A percentile compares a stretch with the other conserved stretches of the same genome.
Evolutionary conservation across 1,139 yeast species (phyloP).

Genomic region (Saccharomyces pastorianus): DNA sequence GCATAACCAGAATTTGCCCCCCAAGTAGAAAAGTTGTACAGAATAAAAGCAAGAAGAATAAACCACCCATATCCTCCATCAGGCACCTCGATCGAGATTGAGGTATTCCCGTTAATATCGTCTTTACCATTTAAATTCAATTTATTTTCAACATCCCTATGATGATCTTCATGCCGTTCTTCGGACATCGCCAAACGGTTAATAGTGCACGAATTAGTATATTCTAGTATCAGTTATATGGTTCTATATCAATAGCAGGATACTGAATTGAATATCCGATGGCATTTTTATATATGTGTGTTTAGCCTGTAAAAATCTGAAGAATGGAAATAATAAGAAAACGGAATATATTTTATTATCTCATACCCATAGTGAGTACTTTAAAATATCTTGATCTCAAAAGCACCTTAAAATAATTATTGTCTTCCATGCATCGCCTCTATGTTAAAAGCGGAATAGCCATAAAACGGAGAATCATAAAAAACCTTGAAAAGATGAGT

Average conservation of each 20-base stretch:
- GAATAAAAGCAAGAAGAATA: slow-evolving; percentile 45
- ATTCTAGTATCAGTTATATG: neutral
- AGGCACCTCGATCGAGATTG: slow-evolving; percentile 25
- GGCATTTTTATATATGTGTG: neutral
- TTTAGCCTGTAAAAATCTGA: neutral
- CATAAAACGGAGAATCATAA: neutral
- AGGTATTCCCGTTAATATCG: neutral
- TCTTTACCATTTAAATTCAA: neutral
- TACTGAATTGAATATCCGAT: neutral
- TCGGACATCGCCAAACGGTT: neutral
- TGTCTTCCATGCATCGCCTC: neutral
- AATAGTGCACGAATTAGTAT: neutral
- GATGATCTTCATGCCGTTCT: neutral
- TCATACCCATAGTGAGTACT: neutral
- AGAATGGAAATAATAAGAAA: neutral
- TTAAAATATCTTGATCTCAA: neutral
- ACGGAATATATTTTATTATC: neutral
- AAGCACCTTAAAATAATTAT: neutral
- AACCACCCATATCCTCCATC: slow-evolving; percentile 63
- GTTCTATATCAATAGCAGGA: neutral
- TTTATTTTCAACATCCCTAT: neutral
- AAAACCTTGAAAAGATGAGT: neutral
- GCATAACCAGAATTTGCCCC: slow-evolving; percentile 60
- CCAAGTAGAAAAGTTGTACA: slow-evolving; percentile 53
- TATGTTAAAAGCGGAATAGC: neutral